These are phyloP conservation scores for Melaleuca alternifolia DNA, from an alignment of 345 rosid genomes.

Conservation along the genomic window DNA sequence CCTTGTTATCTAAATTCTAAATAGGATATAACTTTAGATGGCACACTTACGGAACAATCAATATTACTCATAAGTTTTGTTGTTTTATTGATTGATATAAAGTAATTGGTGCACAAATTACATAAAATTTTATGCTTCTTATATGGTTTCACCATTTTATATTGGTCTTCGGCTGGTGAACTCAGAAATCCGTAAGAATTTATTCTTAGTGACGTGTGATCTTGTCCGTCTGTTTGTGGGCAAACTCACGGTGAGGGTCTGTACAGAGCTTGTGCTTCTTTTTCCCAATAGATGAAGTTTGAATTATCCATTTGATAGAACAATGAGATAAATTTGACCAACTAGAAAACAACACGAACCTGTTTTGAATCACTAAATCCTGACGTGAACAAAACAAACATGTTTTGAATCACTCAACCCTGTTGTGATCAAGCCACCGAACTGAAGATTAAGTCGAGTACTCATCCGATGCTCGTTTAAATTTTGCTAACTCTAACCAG, in stretches of 20 bases:
- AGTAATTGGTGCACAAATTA: not conserved
- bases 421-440: not conserved
- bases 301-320: not conserved
- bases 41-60: not conserved
- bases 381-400: not conserved
- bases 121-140: not conserved
- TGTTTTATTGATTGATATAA: not conserved
- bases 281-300: not conserved
- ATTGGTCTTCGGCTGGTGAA: not conserved
- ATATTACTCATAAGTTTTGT: not conserved
- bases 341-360: not conserved
- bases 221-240: not conserved
- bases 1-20: not conserved
- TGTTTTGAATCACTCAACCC: not conserved
- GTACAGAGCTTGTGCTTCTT: not conserved
- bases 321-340: not conserved
- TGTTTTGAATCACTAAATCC: too few relatives aligned
- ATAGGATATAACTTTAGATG: not conserved
- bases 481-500: not conserved
- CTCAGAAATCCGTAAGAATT: not conserved
- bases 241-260: not conserved
- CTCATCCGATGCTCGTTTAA: not conserved
- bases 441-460: not conserved
- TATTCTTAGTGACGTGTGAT: not conserved
- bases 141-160: not conserved